These are phyloP conservation scores for Hyphopichia buzzinii DNA, from an alignment of 1,139 yeast genomes.

Conservation along the genomic window DNA sequence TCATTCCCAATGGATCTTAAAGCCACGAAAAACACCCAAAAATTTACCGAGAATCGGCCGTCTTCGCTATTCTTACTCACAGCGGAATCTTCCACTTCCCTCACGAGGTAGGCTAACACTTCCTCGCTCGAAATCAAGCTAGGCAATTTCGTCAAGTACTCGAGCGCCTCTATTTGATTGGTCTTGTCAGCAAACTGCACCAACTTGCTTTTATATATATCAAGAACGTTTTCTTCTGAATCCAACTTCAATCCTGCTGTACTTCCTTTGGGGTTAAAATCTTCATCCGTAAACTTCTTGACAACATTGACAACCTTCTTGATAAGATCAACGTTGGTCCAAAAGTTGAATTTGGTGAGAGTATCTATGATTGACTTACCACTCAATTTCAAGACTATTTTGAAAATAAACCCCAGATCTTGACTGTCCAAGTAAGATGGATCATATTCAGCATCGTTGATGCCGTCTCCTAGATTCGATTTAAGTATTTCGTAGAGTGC, in stretches of 20 bases:
- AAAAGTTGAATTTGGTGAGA: conserved; percentile 13
- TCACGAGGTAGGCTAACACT: conserved; percentile 13
- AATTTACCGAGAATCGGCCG: conserved; percentile 25
- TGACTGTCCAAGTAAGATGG: conserved; percentile 8
- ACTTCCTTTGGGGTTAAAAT: conserved; percentile 5
- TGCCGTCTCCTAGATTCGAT: conserved; percentile 15
- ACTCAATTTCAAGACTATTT: conserved; percentile 21
- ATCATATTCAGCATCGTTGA: conserved; percentile 9
- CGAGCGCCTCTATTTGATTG: neutral
- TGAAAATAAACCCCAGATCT: conserved; percentile 22
- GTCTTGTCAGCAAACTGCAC: neutral
- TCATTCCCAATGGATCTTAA: conserved; percentile 15
- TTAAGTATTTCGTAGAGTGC: conserved; percentile 24
- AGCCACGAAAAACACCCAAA: conserved; percentile 21
- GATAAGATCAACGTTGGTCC: conserved; percentile 14
- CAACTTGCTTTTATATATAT: neutral
- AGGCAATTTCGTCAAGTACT: neutral
- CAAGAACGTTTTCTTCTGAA: neutral
- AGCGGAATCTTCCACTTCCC: conserved; percentile 19
- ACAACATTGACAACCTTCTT: conserved; percentile 16
- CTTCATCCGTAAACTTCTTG: conserved; percentile 11
- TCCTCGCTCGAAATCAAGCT: conserved; percentile 8
- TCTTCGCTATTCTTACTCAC: conserved; percentile 25
- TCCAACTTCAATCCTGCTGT: neutral
- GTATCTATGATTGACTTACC: conserved; percentile 19